Conservation (phyloP, 352 stramenopile genomes). For the Phytopythium helicoides region DNA sequence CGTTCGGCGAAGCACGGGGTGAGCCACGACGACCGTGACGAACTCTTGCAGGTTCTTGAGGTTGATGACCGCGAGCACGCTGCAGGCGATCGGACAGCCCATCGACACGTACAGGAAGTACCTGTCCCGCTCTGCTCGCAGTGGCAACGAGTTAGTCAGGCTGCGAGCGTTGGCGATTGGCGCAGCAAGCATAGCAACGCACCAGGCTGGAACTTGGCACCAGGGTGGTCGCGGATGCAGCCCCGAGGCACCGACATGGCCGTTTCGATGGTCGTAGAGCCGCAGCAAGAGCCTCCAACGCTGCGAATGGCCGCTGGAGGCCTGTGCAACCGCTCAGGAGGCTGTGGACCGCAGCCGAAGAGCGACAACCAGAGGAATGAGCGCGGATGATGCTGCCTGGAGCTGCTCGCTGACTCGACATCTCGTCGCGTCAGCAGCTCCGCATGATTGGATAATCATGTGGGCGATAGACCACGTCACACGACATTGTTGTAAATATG, state of each 20-base stretch:
- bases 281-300: not conserved
- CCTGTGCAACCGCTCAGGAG: no score
- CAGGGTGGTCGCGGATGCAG: not conserved
- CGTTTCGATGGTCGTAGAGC: not conserved
- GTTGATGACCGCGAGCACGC: constrained; percentile 57
- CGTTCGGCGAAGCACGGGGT: constrained; percentile 30
- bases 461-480: no score
- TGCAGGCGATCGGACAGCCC: constrained; percentile 72
- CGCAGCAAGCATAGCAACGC: not conserved
- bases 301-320: not conserved
- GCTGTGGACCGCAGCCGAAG: no score
- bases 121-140: constrained; percentile 26
- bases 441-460: no score
- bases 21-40: constrained; percentile 83
- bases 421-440: no score
- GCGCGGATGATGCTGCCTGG: no score
- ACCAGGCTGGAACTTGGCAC: not conserved
- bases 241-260: not conserved
- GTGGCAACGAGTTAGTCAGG: no score
- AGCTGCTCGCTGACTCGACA: no score
- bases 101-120: constrained; percentile 91
- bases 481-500: no score
- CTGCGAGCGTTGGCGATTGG: constrained; percentile 1
- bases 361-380: constrained; percentile 1
- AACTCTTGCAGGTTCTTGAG: constrained; percentile 91